A percentile compares a stretch with the other conserved stretches of the same genome.
phyloP scores from a whole-genome alignment of 1,284 basidiomycete species.

The Coriolopsis trogii region DNA sequence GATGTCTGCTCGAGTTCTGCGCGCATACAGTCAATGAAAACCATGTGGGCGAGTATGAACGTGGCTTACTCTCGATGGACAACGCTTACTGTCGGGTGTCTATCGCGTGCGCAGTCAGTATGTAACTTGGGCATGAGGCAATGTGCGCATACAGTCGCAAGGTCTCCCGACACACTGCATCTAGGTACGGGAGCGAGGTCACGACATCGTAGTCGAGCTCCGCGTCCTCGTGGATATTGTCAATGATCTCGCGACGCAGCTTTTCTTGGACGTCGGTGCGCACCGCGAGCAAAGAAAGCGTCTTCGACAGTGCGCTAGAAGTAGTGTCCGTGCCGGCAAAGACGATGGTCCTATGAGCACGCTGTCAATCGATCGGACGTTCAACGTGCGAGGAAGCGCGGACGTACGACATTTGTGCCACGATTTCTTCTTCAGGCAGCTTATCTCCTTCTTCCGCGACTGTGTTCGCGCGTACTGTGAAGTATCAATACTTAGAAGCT shows the following conservation, averaged over 20 bases:
- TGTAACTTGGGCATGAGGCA: background rate
- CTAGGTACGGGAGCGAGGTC: constrained; percentile 47
- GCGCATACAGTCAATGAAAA: background rate
- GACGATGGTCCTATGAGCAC: constrained; percentile 41
- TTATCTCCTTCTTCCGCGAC: constrained; percentile 4
- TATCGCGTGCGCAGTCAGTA: constrained; percentile 2
- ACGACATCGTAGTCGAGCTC: constrained; percentile 10
- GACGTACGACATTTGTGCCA: constrained; percentile 20
- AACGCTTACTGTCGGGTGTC: constrained; percentile 13
- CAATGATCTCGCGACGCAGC: constrained; percentile 49
- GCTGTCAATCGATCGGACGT: background rate
- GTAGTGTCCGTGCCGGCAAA: constrained; percentile 55
- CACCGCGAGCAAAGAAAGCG: constrained; percentile 58
- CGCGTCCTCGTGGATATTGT: constrained; percentile 33
- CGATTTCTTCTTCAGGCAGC: constrained; percentile 6
- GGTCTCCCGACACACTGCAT: constrained; percentile 40
- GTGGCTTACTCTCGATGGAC: constrained; percentile 19
- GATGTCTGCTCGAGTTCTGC: background rate
- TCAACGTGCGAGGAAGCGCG: background rate
- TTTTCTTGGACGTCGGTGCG: constrained; percentile 53
- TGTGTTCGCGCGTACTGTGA: constrained; percentile 11
- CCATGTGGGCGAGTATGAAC: background rate
- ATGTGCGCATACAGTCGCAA: constrained; percentile 48
- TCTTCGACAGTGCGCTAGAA: constrained; percentile 66
- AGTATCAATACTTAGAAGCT: background rate